Evolutionary conservation across 371 early-diverging fungal genomes (phyloP).

Genomic region (Mortierella sp.): DNA sequence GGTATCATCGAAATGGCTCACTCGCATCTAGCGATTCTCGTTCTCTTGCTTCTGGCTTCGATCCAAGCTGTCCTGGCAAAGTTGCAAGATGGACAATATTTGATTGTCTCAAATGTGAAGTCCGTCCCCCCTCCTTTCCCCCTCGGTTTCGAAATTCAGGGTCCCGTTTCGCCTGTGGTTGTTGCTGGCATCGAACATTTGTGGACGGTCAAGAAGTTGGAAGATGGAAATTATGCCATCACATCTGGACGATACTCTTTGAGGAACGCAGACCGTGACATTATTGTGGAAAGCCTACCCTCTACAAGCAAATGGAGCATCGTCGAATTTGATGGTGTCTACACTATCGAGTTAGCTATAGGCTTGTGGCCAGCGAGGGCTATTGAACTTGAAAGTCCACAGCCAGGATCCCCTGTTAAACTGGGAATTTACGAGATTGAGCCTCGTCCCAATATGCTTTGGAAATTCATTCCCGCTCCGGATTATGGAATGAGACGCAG

Average conservation of each 20-base stretch:
- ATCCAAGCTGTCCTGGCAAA: too few species aligned
- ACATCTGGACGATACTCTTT: not conserved
- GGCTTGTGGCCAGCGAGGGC: conserved; percentile 1
- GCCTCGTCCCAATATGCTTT: too few species aligned
- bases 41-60: too few species aligned
- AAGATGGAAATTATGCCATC: not conserved
- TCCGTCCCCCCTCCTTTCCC: not conserved
- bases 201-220: conserved; percentile 1
- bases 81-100: too few species aligned
- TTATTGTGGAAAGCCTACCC: conserved; percentile 3
- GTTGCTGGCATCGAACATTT: conserved; percentile 1
- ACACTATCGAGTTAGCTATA: not conserved
- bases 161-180: conserved; percentile 1
- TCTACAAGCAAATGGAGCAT: not conserved
- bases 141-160: not conserved
- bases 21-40: too few species aligned
- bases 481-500: too few species aligned
- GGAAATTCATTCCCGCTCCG: too few species aligned
- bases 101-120: not conserved
- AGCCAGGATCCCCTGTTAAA: not conserved
- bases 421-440: not conserved
- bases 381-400: too few species aligned
- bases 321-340: not conserved
- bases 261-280: not conserved
- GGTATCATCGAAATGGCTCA: too few species aligned